Percentiles rank a stretch among this genome's conserved stretches.
phyloP scores from a whole-genome alignment of 495 filamentous ascomycete species.

The Neurospora discreta region DNA sequence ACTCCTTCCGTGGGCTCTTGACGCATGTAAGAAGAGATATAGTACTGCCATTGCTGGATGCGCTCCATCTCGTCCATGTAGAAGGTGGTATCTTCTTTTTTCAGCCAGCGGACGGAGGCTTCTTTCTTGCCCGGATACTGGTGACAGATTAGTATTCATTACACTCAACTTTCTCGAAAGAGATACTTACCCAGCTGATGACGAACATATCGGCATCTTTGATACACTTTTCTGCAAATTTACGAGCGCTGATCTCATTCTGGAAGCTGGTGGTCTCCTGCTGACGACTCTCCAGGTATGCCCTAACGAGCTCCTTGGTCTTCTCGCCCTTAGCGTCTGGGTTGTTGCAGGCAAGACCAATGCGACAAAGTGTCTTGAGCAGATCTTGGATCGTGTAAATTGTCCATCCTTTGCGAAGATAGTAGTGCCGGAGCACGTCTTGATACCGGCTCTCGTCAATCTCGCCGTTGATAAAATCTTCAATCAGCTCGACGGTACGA shows the following conservation, averaged over 20 bases:
- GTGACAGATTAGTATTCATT: conserved; percentile 9
- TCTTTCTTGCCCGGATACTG: conserved; percentile 48
- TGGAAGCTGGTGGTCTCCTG: conserved; percentile 73
- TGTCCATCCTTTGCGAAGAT: conserved; percentile 78
- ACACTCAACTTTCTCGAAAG: background rate
- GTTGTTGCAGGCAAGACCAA: conserved; percentile 61
- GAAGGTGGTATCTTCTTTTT: conserved; percentile 72
- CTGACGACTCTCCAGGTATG: conserved; percentile 71
- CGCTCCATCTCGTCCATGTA: conserved; percentile 51
- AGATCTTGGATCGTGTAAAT: conserved; percentile 85
- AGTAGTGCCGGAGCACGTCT: conserved; percentile 79
- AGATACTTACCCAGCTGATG: conserved; percentile 64
- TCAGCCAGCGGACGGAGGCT: conserved; percentile 58
- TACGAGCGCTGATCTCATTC: conserved; percentile 74
- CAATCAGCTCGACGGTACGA: conserved; percentile 53
- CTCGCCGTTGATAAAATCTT: conserved; percentile 75
- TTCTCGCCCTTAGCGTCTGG: conserved; percentile 76
- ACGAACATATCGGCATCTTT: conserved; percentile 87
- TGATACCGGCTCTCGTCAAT: conserved; percentile 73
- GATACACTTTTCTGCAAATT: conserved; percentile 73
- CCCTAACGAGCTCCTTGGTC: conserved; percentile 71
- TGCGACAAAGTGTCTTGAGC: conserved; percentile 61
- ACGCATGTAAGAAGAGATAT: conserved; percentile 81
- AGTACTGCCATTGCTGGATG: conserved; percentile 71
- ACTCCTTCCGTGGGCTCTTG: conserved; percentile 85